Evolutionary conservation across 2,329 filamentous ascomycete genomes (phyloP).

Genomic region (Verticillium nubilum): DNA sequence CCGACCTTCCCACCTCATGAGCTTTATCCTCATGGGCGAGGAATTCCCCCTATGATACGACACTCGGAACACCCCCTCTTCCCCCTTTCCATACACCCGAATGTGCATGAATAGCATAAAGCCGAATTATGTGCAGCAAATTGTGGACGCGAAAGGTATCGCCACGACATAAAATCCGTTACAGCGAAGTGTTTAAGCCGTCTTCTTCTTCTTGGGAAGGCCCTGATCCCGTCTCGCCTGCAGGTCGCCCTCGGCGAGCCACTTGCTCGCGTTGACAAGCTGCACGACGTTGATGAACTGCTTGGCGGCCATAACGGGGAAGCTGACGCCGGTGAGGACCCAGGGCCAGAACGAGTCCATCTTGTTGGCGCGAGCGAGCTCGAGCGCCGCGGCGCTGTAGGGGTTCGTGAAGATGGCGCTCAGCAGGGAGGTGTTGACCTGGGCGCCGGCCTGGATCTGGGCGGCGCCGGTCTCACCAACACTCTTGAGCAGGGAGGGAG

Average conservation of each 20-base stretch:
- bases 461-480: constrained; percentile 47
- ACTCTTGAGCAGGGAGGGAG: constrained; percentile 71
- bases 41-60: not conserved
- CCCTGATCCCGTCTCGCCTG: constrained; percentile 52
- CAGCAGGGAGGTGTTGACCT: constrained; percentile 64
- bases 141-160: not conserved
- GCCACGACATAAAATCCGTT: not conserved
- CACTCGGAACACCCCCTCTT: not conserved
- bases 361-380: constrained; percentile 91
- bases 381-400: constrained; percentile 87
- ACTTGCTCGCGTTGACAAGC: constrained; percentile 85
- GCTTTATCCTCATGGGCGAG: not conserved
- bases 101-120: not conserved
- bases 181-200: not conserved
- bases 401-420: constrained; percentile 79
- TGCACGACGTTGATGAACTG: constrained; percentile 93
- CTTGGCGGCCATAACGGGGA: constrained; percentile 85
- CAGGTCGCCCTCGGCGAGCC: constrained; percentile 88
- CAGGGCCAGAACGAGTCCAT: constrained; percentile 62
- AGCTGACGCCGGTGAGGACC: constrained; percentile 75
- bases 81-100: not conserved
- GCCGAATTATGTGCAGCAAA: not conserved
- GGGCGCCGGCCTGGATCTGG: constrained; percentile 58
- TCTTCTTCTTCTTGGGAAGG: constrained; percentile 40
- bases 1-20: not conserved